These are phyloP conservation scores for Candida mattraensis DNA, from an alignment of 805 yeast species.

Conservation along the genomic window DNA sequence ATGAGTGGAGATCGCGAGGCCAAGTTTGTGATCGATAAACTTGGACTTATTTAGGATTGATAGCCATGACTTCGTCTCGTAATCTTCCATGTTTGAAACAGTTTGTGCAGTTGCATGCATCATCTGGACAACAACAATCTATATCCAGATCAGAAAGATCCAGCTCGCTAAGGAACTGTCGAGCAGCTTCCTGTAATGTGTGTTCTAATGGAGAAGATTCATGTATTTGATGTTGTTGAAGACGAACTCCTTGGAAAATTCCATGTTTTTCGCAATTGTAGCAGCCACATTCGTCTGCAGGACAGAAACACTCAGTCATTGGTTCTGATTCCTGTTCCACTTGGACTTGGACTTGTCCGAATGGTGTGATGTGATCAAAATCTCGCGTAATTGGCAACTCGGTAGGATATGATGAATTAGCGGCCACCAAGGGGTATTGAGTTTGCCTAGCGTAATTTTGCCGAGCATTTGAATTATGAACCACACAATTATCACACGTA, in stretches of 20 bases:
- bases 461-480: constrained; percentile 19
- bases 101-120: constrained; percentile 31
- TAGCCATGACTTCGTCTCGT: constrained; percentile 11
- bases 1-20: constrained; percentile 51
- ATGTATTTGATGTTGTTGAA: too few species aligned
- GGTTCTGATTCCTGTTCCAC: constrained; percentile 4
- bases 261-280: constrained; percentile 36
- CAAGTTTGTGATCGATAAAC: constrained; percentile 18
- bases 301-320: constrained; percentile 30
- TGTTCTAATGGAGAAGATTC: too few species aligned
- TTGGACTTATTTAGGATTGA: constrained; percentile 16
- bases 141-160: constrained; percentile 25
- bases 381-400: too few species aligned
- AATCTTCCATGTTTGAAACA: constrained; percentile 35
- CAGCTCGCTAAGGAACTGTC: constrained; percentile 22
- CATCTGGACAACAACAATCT: constrained; percentile 34
- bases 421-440: too few species aligned
- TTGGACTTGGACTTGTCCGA: constrained; percentile 29
- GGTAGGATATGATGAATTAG: too few species aligned
- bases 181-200: constrained; percentile 17
- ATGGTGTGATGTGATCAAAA: constrained; percentile 12
- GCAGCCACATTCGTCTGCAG: constrained; percentile 35
- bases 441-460: too few species aligned
- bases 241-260: constrained; percentile 31
- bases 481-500: constrained; percentile 33